Percentiles rank a stretch among this genome's conserved stretches.
phyloP scores from a whole-genome alignment of 352 stramenopile genomes.

The Pythium aquatile region DNA sequence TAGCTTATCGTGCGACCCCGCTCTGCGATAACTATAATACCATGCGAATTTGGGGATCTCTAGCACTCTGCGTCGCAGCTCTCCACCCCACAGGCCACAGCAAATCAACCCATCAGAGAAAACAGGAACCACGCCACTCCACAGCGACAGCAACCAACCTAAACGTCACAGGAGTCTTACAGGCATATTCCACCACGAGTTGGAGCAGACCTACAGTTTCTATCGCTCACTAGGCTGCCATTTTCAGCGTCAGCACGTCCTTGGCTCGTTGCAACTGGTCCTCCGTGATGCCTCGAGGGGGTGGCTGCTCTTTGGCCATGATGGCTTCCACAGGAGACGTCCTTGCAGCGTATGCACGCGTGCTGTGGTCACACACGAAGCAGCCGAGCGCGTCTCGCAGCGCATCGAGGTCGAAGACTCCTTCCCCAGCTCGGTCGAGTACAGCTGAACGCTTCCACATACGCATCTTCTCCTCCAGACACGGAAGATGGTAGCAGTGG shows the following conservation, averaged over 20 bases:
- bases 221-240: conserved; percentile 9
- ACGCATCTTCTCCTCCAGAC: conserved; percentile 83
- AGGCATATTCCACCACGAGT: not conserved
- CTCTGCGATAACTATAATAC: conserved; percentile 74
- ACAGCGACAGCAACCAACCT: no score
- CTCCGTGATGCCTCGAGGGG: conserved; percentile 57
- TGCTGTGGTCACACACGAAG: conserved; percentile 84
- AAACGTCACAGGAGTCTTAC: not conserved
- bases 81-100: no score
- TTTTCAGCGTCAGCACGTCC: conserved; percentile 42
- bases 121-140: no score
- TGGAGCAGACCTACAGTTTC: no score
- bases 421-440: conserved; percentile 31
- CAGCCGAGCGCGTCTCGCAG: conserved; percentile 55
- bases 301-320: conserved; percentile 25
- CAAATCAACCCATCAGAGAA: no score
- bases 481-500: conserved; percentile 78
- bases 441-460: conserved; percentile 78
- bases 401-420: conserved; percentile 33
- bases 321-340: conserved; percentile 35
- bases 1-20: conserved; percentile 26
- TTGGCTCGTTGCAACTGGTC: conserved; percentile 75
- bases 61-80: conserved; percentile 7
- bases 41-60: conserved; percentile 83
- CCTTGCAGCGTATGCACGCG: conserved; percentile 45